Conservation (phyloP, 257 asterid species). For the Solanum dulcamara region DNA sequence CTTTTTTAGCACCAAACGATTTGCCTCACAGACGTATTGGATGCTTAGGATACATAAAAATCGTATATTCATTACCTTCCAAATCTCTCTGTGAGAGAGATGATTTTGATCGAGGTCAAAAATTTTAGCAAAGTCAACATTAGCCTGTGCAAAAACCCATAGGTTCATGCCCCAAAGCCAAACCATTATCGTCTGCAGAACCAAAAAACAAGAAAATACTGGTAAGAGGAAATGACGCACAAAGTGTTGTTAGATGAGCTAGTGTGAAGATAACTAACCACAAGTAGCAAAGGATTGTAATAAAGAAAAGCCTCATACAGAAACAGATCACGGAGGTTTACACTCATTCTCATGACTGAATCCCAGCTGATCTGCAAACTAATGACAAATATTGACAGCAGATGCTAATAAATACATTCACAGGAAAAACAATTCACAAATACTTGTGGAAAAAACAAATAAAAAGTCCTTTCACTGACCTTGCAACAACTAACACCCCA, state of each 20-base stretch:
- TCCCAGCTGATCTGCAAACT: constrained; percentile 87
- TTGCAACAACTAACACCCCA: constrained; percentile 87
- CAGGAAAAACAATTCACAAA: neutral
- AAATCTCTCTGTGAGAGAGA: constrained; percentile 78
- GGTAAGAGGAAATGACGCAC: neutral
- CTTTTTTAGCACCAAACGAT: neutral
- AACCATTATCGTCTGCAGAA: constrained; percentile 76
- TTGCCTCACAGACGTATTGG: neutral
- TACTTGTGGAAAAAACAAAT: neutral
- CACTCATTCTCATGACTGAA: constrained; percentile 97
- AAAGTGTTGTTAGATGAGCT: neutral
- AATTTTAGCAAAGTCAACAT: constrained; percentile 57
- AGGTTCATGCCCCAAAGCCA: constrained; percentile 96
- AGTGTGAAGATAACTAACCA: constrained; percentile 50
- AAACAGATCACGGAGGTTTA: constrained; percentile 77
- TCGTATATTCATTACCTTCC: constrained; percentile 54
- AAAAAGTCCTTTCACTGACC: constrained; percentile 39
- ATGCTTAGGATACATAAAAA: neutral
- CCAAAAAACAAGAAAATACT: constrained; percentile 5
- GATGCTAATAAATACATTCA: neutral
- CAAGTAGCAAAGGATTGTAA: constrained; percentile 89
- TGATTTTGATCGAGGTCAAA: constrained; percentile 90
- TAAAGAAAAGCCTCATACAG: constrained; percentile 93
- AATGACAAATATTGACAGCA: neutral
- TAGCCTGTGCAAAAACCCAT: constrained; percentile 77